Evolutionary conservation across 352 stramenopile species (phyloP).

Genomic region (Pythium myriotylum): DNA sequence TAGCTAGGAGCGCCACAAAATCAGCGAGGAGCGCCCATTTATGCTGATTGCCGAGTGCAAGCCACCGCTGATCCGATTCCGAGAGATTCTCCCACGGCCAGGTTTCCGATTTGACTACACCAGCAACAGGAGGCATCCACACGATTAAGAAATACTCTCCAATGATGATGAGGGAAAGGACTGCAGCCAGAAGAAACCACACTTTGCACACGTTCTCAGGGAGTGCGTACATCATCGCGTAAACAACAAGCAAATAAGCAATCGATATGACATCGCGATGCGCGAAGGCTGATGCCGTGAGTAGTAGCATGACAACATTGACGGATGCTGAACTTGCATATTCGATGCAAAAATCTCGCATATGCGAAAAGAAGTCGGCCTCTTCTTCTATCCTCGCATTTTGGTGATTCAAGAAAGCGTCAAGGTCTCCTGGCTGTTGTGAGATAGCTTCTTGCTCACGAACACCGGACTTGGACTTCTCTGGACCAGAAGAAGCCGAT

Average conservation of each 20-base stretch:
- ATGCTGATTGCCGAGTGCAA: conserved; percentile 67
- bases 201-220: conserved; percentile 52
- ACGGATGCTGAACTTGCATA: conserved; percentile 80
- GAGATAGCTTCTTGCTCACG: neutral
- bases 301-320: conserved; percentile 73
- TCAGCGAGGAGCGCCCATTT: conserved; percentile 81
- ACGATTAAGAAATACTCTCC: conserved; percentile 72
- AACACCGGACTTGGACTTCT: neutral
- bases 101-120: conserved; percentile 59
- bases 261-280: conserved; percentile 79
- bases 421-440: neutral
- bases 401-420: conserved; percentile 16
- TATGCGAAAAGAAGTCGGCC: conserved; percentile 65
- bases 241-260: conserved; percentile 80
- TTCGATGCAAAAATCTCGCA: conserved; percentile 65
- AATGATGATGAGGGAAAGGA: conserved; percentile 73
- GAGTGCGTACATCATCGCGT: conserved; percentile 71
- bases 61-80: conserved; percentile 63
- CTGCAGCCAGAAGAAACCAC: conserved; percentile 55
- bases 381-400: conserved; percentile 31
- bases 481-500: neutral
- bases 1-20: conserved; percentile 66
- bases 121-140: conserved; percentile 63
- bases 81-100: conserved; percentile 62
- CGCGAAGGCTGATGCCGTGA: conserved; percentile 81